Conservation (phyloP, 441 rosid species). For the Erysimum cheiri region DNA sequence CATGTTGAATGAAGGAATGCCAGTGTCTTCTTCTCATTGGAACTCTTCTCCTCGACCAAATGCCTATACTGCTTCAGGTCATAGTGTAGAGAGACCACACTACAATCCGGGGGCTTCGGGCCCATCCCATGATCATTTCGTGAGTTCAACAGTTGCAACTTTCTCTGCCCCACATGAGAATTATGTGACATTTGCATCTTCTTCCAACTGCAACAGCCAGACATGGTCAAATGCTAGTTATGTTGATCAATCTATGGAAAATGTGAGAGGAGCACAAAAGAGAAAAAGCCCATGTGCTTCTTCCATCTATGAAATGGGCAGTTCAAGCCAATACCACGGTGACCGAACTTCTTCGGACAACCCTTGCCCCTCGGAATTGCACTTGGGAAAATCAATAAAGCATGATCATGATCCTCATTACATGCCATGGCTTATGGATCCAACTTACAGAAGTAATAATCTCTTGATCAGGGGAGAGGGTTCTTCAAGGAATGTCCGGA, state of each 20-base stretch:
- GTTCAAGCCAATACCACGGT: conserved; percentile 67
- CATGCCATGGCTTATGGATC: conserved; percentile 57
- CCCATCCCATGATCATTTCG: conserved; percentile 61
- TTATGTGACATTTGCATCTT: conserved; percentile 58
- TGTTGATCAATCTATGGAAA: conserved; percentile 59
- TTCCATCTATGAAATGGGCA: conserved; percentile 72
- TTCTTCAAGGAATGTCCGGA: conserved; percentile 83
- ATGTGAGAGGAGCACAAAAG: conserved; percentile 70
- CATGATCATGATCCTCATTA: conserved; percentile 53
- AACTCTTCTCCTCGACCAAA: conserved; percentile 62
- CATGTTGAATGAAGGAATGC: conserved; percentile 57
- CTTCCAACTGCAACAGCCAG: conserved; percentile 67
- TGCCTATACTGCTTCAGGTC: conserved; percentile 55
- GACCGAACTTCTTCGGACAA: conserved; percentile 75
- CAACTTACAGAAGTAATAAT: conserved; percentile 54
- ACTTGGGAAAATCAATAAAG: conserved; percentile 57
- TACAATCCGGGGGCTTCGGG: conserved; percentile 61
- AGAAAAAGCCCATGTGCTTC: conserved; percentile 75
- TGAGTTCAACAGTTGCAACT: conserved; percentile 52
- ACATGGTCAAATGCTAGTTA: conserved; percentile 59
- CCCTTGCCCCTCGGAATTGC: conserved; percentile 57
- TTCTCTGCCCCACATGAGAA: conserved; percentile 61
- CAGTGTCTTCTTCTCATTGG: conserved; percentile 71
- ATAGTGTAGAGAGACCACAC: conserved; percentile 56
- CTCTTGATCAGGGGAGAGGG: conserved; percentile 67